Percentiles rank a stretch among this genome's conserved stretches.
Conservation (phyloP, 441 rosid species). For the Theobroma grandiflorum region DNA sequence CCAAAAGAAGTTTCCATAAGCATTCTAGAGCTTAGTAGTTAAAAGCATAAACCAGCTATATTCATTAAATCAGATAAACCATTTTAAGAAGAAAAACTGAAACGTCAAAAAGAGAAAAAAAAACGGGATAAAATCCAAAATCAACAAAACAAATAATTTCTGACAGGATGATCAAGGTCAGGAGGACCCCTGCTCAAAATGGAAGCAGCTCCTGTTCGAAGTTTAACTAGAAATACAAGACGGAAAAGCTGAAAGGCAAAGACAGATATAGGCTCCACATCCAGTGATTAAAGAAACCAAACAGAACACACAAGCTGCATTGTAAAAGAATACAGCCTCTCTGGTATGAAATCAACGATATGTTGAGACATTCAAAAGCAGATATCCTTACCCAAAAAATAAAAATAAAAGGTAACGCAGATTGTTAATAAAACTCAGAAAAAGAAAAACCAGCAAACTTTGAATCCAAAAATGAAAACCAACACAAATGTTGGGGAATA, state of each 20-base stretch:
- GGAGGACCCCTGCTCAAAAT: not conserved
- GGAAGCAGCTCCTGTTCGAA: not conserved
- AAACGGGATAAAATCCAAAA: not conserved
- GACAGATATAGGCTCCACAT: conserved; percentile 33
- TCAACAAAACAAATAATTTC: not conserved
- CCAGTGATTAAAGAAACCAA: conserved; percentile 33
- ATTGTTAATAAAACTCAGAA: not conserved
- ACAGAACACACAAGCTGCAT: not conserved
- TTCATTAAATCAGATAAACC: not conserved
- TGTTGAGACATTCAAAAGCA: not conserved
- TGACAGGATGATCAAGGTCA: not conserved
- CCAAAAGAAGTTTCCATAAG: not conserved
- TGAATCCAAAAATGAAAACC: not conserved
- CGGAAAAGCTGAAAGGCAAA: conserved; percentile 13
- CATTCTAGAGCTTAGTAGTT: not conserved
- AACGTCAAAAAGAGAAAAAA: not conserved
- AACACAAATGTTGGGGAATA: not conserved
- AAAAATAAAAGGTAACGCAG: not conserved
- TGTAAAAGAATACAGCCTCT: not conserved
- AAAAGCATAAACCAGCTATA: not conserved
- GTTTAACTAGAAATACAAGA: conserved; percentile 13
- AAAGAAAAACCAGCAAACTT: not conserved
- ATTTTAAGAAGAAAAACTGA: not conserved
- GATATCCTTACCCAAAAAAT: not conserved
- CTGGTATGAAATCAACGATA: not conserved